Evolutionary conservation across 371 early-diverging fungal species (phyloP).

Genomic region (Batkoa obscura): DNA sequence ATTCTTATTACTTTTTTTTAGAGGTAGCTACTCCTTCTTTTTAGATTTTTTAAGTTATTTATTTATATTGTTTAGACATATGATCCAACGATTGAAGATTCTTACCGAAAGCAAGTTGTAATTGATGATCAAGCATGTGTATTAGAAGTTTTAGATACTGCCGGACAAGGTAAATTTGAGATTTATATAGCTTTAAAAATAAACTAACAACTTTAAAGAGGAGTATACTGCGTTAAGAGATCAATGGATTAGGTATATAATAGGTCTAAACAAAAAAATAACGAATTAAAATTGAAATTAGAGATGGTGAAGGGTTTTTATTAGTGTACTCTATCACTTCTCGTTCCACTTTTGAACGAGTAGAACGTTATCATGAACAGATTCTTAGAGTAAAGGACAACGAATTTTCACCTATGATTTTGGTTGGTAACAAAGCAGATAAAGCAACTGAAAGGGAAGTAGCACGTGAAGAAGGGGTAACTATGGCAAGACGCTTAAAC

Average conservation of each 20-base stretch:
- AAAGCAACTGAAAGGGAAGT: slow-evolving; percentile 57
- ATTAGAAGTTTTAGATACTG: slow-evolving; percentile 86
- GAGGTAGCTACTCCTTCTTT: neutral
- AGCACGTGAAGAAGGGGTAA: slow-evolving; percentile 52
- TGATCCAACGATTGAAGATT: slow-evolving; percentile 94
- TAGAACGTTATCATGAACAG: slow-evolving; percentile 62
- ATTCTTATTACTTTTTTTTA: neutral
- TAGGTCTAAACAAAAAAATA: neutral
- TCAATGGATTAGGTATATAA: slow-evolving; percentile 71
- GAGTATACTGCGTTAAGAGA: slow-evolving; percentile 74
- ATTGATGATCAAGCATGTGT: slow-evolving; percentile 87
- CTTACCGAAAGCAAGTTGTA: slow-evolving; percentile 89
- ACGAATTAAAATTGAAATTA: slow-evolving; percentile 7
- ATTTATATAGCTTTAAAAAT: slow-evolving; percentile 37
- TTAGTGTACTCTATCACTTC: slow-evolving; percentile 77
- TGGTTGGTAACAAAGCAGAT: slow-evolving; percentile 91
- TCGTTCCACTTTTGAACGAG: slow-evolving; percentile 66
- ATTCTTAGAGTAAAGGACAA: slow-evolving; percentile 68
- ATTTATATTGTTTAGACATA: slow-evolving; percentile 37
- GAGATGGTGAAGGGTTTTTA: slow-evolving; percentile 77
- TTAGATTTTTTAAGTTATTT: neutral
- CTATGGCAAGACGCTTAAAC: slow-evolving; percentile 45
- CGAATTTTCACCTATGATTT: slow-evolving; percentile 60
- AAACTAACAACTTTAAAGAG: slow-evolving; percentile 22
- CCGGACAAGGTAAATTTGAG: slow-evolving; percentile 57